phyloP scores from a whole-genome alignment of 129 eudicot genomes.

The Flaveria ramosissima region DNA sequence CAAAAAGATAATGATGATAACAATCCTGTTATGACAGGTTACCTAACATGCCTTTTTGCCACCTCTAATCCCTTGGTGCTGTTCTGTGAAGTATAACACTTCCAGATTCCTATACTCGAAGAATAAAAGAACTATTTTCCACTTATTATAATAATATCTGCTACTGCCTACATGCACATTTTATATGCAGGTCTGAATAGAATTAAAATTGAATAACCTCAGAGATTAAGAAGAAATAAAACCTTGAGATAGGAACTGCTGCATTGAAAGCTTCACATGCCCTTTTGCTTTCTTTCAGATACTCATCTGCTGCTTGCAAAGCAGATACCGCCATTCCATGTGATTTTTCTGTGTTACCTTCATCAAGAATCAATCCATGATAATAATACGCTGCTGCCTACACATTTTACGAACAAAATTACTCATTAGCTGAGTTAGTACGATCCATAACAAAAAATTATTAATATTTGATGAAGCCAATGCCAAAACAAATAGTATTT shows the following conservation, averaged over 20 bases:
- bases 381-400: slow-evolving; percentile 98
- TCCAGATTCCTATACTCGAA: neutral
- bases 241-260: slow-evolving; percentile 85
- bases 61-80: neutral
- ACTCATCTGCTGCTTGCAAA: slow-evolving; percentile 98
- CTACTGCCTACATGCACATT: neutral
- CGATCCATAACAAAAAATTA: slow-evolving; percentile 2
- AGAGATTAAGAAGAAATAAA: slow-evolving; percentile 11
- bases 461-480: neutral
- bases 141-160: neutral
- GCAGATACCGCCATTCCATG: slow-evolving; percentile 98
- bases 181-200: neutral
- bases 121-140: neutral
- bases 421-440: neutral
- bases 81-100: neutral
- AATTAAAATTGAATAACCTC: neutral
- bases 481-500: slow-evolving; percentile 1
- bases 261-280: slow-evolving; percentile 83
- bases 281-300: slow-evolving; percentile 86
- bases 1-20: neutral
- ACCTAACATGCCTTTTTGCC: neutral
- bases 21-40: neutral
- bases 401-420: slow-evolving; percentile 13
- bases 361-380: slow-evolving; percentile 94
- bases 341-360: slow-evolving; percentile 94